phyloP scores from a whole-genome alignment of 2,329 filamentous ascomycete species.

The Penicillium sp. region DNA sequence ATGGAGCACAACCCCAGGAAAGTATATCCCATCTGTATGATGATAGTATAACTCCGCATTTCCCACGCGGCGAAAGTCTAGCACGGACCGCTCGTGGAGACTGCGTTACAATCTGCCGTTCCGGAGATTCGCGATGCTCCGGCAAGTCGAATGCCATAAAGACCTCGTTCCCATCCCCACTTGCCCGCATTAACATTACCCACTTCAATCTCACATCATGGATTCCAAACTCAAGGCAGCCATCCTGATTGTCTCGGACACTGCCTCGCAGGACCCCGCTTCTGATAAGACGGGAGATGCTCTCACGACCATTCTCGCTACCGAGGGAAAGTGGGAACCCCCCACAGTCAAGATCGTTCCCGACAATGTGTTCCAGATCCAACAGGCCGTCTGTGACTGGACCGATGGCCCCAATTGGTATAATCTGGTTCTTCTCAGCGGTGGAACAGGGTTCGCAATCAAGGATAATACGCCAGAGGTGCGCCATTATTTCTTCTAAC shows the following conservation, averaged over 20 bases:
- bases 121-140: constrained; percentile 16
- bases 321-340: constrained; percentile 68
- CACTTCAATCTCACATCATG: constrained; percentile 21
- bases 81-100: constrained; percentile 17
- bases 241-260: constrained; percentile 85
- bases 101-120: constrained; percentile 5
- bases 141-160: constrained; percentile 8
- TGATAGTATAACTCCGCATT: background rate
- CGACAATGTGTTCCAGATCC: constrained; percentile 69
- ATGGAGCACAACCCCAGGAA: constrained; percentile 3
- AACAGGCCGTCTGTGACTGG: constrained; percentile 66
- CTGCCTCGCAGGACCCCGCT: constrained; percentile 70
- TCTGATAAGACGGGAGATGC: constrained; percentile 67
- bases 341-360: constrained; percentile 67
- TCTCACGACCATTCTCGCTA: constrained; percentile 63
- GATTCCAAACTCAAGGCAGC: constrained; percentile 57
- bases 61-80: constrained; percentile 2
- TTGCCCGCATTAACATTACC: constrained; percentile 6
- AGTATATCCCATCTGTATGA: background rate
- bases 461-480: constrained; percentile 87
- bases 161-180: constrained; percentile 7
- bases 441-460: constrained; percentile 85
- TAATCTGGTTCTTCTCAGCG: constrained; percentile 81
- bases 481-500: constrained; percentile 21
- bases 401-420: constrained; percentile 57